Evolutionary conservation across 1,284 basidiomycete genomes (phyloP).

Genomic region (Leccinum huronense): DNA sequence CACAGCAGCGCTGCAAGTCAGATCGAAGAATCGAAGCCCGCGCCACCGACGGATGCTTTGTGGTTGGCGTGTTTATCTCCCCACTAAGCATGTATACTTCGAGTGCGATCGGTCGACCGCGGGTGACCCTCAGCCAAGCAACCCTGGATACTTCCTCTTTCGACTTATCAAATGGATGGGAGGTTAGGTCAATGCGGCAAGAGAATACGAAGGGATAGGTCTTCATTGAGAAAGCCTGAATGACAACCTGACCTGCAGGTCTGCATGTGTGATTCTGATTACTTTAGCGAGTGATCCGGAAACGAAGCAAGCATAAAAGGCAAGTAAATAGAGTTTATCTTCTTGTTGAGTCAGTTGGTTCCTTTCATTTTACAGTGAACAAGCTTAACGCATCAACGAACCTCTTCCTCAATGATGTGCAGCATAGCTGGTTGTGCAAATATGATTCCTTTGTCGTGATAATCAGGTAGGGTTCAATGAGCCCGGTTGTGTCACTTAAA

Average conservation of each 20-base stretch:
- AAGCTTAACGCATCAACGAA: background rate
- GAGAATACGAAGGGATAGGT: background rate
- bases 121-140: constrained; percentile 17
- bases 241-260: constrained; percentile 26
- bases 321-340: constrained; percentile 24
- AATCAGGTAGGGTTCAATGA: too few species aligned
- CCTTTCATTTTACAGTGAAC: background rate
- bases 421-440: constrained; percentile 10
- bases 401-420: constrained; percentile 35
- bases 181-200: background rate
- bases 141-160: constrained; percentile 2
- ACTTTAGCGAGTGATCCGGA: constrained; percentile 29
- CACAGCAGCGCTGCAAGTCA: background rate
- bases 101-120: constrained; percentile 20
- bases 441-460: too few species aligned
- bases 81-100: constrained; percentile 13
- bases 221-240: constrained; percentile 33
- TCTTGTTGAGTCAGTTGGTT: constrained; percentile 25
- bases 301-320: constrained; percentile 25
- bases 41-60: constrained; percentile 22
- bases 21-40: background rate
- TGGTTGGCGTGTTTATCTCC: constrained; percentile 14
- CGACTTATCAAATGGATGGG: background rate
- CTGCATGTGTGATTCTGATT: constrained; percentile 14
- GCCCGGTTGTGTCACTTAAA: too few species aligned